phyloP scores from a whole-genome alignment of 805 yeast genomes.

The Pichia californica region DNA sequence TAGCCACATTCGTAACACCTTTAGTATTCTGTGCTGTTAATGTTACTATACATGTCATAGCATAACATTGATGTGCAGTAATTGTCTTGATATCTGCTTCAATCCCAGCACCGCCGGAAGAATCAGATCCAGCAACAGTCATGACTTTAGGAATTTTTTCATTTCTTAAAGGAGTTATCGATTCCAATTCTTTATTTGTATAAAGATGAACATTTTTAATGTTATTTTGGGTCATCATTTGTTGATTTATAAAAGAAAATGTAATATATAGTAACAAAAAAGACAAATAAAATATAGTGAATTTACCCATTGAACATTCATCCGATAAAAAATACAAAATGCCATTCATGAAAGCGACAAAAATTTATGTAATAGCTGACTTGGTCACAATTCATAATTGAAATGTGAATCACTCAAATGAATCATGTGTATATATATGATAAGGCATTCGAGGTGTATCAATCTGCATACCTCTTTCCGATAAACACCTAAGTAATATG shows the following conservation, averaged over 20 bases:
- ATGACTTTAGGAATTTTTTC: constrained; percentile 33
- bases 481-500: not conserved
- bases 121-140: constrained; percentile 71
- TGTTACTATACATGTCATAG: constrained; percentile 70
- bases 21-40: constrained; percentile 75
- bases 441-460: too few species aligned
- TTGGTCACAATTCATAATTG: not conserved
- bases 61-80: constrained; percentile 73
- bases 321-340: too few species aligned
- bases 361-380: not conserved
- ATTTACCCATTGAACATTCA: too few species aligned
- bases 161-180: constrained; percentile 4
- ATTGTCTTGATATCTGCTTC: constrained; percentile 87
- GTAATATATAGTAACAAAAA: not conserved
- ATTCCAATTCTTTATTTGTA: not conserved
- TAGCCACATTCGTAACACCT: constrained; percentile 18
- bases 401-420: too few species aligned
- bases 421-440: too few species aligned
- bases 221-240: not conserved
- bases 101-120: constrained; percentile 90
- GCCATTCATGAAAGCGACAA: too few species aligned
- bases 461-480: too few species aligned
- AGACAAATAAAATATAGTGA: too few species aligned
- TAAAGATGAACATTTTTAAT: too few species aligned
- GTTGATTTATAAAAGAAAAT: not conserved